Conservation (phyloP, 805 yeast species). For the Danielia reshetovae region DNA sequence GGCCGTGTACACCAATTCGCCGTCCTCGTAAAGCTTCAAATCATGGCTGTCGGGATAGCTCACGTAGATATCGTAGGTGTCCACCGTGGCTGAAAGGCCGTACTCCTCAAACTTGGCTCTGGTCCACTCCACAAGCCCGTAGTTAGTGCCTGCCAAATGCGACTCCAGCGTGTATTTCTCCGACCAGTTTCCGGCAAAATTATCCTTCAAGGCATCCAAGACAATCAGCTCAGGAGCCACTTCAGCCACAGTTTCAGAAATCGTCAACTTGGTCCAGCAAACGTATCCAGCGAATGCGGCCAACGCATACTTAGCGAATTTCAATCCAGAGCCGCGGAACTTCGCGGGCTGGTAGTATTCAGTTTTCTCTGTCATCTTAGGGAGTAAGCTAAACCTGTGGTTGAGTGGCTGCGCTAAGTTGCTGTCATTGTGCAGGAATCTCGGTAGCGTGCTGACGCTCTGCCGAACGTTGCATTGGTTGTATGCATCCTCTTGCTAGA, state of each 20-base stretch:
- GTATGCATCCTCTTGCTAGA: no score
- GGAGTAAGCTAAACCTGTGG: no score
- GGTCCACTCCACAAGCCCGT: slow-evolving; percentile 54
- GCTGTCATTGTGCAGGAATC: background rate
- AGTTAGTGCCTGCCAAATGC: slow-evolving; percentile 48
- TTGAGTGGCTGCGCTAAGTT: background rate
- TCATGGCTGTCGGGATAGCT: slow-evolving; percentile 49
- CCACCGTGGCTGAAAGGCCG: slow-evolving; percentile 50
- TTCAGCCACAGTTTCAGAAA: background rate
- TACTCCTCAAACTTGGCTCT: slow-evolving; percentile 48
- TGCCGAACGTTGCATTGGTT: no score
- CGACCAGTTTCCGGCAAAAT: slow-evolving; percentile 52
- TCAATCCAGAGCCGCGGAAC: background rate
- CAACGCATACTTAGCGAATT: background rate
- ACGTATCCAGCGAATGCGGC: background rate
- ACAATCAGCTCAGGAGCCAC: slow-evolving; percentile 15
- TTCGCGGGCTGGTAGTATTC: background rate
- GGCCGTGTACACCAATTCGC: slow-evolving; percentile 43
- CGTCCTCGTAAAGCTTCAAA: slow-evolving; percentile 33
- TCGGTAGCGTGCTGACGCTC: no score
- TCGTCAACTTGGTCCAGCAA: background rate
- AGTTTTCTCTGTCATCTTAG: background rate
- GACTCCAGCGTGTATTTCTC: slow-evolving; percentile 47
- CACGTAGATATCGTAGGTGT: slow-evolving; percentile 55
- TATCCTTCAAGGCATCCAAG: slow-evolving; percentile 29